Evolutionary conservation across 257 asterid genomes (phyloP).

Genomic region (Handroanthus guayacan): DNA sequence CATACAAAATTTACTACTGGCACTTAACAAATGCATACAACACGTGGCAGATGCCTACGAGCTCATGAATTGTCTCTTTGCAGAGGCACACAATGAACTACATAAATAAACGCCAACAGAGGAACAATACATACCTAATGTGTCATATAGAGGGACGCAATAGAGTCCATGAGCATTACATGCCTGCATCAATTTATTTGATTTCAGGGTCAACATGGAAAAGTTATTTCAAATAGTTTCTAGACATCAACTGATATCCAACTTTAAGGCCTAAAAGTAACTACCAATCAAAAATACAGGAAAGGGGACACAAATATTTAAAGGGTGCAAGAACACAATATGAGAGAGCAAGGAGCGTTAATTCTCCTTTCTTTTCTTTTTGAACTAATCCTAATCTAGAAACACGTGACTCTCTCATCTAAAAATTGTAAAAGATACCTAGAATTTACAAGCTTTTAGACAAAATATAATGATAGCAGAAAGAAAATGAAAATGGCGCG

Average conservation of each 20-base stretch:
- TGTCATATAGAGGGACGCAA: conserved; percentile 93
- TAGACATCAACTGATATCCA: conserved; percentile 19
- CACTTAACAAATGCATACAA: conserved; percentile 31
- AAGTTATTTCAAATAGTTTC: conserved; percentile 8
- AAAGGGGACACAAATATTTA: background rate
- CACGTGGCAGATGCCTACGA: conserved; percentile 29
- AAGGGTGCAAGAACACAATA: conserved; percentile 10
- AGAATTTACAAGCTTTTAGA: conserved; percentile 11
- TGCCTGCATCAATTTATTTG: conserved; percentile 66
- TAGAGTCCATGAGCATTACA: conserved; percentile 95
- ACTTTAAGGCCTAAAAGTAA: conserved; percentile 16
- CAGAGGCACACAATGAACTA: conserved; percentile 21
- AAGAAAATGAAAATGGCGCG: conserved; percentile 2
- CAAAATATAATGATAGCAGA: conserved; percentile 23
- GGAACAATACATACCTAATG: conserved; percentile 69
- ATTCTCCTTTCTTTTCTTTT: background rate
- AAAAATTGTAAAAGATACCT: conserved; percentile 20
- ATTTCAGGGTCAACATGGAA: conserved; percentile 35
- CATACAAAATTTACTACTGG: conserved; percentile 11
- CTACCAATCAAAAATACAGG: conserved; percentile 16
- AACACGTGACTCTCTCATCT: conserved; percentile 16
- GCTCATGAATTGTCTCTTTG: conserved; percentile 20
- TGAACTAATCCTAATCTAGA: conserved; percentile 13
- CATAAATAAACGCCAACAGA: conserved; percentile 22
- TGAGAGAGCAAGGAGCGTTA: background rate